Base-by-base conservation (phyloP, 2,329 filamentous ascomycete genomes). In the Ophiostoma sp. region DNA sequence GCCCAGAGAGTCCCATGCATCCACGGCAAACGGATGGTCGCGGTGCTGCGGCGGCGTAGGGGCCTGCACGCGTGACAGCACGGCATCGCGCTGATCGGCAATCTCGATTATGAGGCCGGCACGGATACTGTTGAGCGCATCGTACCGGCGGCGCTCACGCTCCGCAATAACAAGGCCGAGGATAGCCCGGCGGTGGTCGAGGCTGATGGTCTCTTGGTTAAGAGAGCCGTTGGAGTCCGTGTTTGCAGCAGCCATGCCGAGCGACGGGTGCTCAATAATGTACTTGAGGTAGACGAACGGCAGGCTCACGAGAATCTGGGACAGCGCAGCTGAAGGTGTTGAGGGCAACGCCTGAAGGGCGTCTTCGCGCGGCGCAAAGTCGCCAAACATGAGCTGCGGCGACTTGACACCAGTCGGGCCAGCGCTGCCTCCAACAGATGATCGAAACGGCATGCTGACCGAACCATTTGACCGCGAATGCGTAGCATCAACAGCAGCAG, bases 251-350 rank as follows among this genome's bases (percentile, higher is more conserved):
- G 62, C 62, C 20, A 23, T 27, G 60, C 85, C 85, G 10, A 88
- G 82, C 35, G 82, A 82, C 15, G 81, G 82, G 68, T 87, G 87
- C 74, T 90, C 89, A 44, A 93, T 81, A 1, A 92, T 79, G 71
- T 84, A 83, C 77, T 90, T 89, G 33, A 94, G 81, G 36, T 89
- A 80, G 17, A 84, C 81, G 74, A 90, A 91, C 0, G 91, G 91
- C 6, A 93, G 79, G 57, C 91, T 91, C 68, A 92, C 79, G 1
- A 94, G 80, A 31, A 92, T 81, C 36, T 85, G 87, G 0, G 91
- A 93, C 5, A 93, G 79, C 0, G 84, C 78, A 0, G 27, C 57
- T 7, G 15, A 13, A 17, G n/a, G 23, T 20, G 57, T 13, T 6
- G 62, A 15, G 31, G 44, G 11, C n/a, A 3, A 57, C 33, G 7